Percentiles rank a stretch among this genome's conserved stretches.
Conservation (phyloP, 2,329 filamentous ascomycete genomes). For the Fusarium sublunatum region DNA sequence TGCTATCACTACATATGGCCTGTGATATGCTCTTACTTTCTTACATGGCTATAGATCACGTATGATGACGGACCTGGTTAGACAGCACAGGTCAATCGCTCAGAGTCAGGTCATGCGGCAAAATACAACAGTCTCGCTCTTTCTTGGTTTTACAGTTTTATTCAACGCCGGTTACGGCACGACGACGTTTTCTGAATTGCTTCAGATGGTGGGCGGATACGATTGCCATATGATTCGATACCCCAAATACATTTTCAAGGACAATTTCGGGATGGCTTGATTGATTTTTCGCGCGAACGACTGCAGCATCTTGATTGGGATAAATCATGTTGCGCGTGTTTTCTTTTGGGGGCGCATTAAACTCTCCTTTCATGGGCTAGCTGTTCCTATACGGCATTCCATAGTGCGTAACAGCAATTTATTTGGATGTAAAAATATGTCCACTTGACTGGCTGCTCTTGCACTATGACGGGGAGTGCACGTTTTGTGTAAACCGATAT, state of each 20-base stretch:
- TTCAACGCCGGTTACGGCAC: constrained; percentile 14
- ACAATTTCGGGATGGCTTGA: constrained; percentile 23
- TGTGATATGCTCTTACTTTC: constrained; percentile 22
- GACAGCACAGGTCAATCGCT: constrained; percentile 46
- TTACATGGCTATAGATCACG: constrained; percentile 38
- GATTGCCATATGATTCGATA: constrained; percentile 34
- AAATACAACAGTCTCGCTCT: constrained; percentile 19
- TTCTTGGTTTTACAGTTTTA: constrained; percentile 13
- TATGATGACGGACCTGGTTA: constrained; percentile 44
- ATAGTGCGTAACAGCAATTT: background rate
- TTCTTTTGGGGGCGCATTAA: background rate
- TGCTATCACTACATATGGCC: constrained; percentile 6
- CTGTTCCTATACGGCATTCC: constrained; percentile 5
- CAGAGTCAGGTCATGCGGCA: constrained; percentile 19
- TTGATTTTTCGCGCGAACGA: constrained; percentile 27
- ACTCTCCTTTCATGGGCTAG: background rate
- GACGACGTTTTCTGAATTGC: constrained; percentile 21
- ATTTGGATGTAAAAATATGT: background rate
- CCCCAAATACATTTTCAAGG: constrained; percentile 33
- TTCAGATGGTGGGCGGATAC: constrained; percentile 20
- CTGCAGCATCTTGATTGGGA: constrained; percentile 11
- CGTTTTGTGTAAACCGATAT: background rate
- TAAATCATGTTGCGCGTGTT: constrained; percentile 10
- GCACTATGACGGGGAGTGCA: background rate
- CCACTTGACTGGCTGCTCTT: background rate